phyloP scores from a whole-genome alignment of 2,329 filamentous ascomycete genomes.

The Didymella pomorum region DNA sequence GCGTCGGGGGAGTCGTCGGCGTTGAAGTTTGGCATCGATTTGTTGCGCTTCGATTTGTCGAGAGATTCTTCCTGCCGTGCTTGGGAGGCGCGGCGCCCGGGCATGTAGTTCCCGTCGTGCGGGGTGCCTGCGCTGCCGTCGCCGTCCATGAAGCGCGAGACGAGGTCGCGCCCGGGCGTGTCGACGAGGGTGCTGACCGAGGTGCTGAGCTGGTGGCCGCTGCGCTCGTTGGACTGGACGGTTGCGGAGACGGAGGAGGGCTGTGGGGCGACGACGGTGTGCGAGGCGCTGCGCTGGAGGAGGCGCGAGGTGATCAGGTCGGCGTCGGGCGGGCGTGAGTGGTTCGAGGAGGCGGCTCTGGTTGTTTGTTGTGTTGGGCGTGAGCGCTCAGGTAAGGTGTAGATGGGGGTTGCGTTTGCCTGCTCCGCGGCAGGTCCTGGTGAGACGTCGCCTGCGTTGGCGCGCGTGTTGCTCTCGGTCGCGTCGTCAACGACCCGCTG shows the following conservation, averaged over 20 bases:
- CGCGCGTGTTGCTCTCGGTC: slow-evolving; percentile 31
- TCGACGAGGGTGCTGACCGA: slow-evolving; percentile 52
- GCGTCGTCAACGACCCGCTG: slow-evolving; percentile 35
- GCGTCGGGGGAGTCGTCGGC: background rate
- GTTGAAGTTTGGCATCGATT: slow-evolving; percentile 50
- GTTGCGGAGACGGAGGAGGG: slow-evolving; percentile 69
- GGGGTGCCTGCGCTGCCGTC: slow-evolving; percentile 53
- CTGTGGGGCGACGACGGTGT: slow-evolving; percentile 66
- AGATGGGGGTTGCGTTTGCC: slow-evolving; percentile 15
- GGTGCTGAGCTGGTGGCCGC: slow-evolving; percentile 47
- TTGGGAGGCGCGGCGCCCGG: slow-evolving; percentile 36
- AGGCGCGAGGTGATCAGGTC: slow-evolving; percentile 73
- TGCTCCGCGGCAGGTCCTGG: slow-evolving; percentile 18
- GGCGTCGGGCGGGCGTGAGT: slow-evolving; percentile 60
- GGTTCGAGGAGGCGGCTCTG: slow-evolving; percentile 44
- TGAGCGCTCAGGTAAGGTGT: slow-evolving; percentile 40
- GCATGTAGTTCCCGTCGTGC: slow-evolving; percentile 50
- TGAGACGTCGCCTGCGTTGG: slow-evolving; percentile 25
- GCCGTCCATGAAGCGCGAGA: slow-evolving; percentile 57
- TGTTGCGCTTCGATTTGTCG: slow-evolving; percentile 48
- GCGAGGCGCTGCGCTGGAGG: slow-evolving; percentile 69
- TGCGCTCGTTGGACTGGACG: slow-evolving; percentile 50
- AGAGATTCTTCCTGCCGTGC: slow-evolving; percentile 20
- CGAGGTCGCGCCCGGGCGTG: slow-evolving; percentile 52
- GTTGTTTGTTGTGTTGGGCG: slow-evolving; percentile 36